Conservation (phyloP, 208 protist species). For the Trypanosoma platydactyli region DNA sequence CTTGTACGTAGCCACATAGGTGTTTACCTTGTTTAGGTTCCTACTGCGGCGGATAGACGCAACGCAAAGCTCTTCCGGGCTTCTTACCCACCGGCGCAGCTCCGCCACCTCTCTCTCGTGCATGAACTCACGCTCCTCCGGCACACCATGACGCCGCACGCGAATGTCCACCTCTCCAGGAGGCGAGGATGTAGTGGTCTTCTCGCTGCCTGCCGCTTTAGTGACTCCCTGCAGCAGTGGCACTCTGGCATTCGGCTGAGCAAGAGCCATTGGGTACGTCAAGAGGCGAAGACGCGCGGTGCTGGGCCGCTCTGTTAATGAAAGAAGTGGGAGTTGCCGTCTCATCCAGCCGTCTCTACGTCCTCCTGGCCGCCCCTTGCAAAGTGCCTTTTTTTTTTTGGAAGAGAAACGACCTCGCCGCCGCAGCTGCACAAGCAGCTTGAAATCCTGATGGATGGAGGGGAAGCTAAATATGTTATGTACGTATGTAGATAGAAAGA, state of each 20-base stretch:
- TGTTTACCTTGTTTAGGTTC: slow-evolving; percentile 78
- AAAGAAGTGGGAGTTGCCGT: slow-evolving; percentile 8
- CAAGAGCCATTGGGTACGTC: slow-evolving; percentile 74
- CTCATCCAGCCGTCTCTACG: slow-evolving; percentile 9
- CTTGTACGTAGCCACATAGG: slow-evolving; percentile 88
- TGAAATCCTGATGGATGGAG: too few species aligned
- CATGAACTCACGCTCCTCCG: slow-evolving; percentile 15
- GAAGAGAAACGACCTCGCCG: too few species aligned
- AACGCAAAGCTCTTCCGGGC: slow-evolving; percentile 84
- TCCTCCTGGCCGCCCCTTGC: neutral
- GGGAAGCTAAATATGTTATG: too few species aligned
- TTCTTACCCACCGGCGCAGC: slow-evolving; percentile 76
- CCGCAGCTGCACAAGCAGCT: too few species aligned
- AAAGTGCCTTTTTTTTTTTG: neutral
- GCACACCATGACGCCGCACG: slow-evolving; percentile 8
- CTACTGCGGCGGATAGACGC: slow-evolving; percentile 67
- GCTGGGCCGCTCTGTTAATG: slow-evolving; percentile 10
- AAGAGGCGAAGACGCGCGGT: slow-evolving; percentile 46
- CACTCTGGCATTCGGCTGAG: slow-evolving; percentile 52
- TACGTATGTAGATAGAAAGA: too few species aligned
- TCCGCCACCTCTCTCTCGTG: slow-evolving; percentile 6
- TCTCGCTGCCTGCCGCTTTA: neutral
- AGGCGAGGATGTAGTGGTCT: neutral
- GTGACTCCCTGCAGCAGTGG: slow-evolving; percentile 35
- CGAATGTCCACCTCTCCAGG: neutral